Base-by-base conservation (phyloP, 169 alveolate genomes). In the Plasmodium vivax region DNA sequence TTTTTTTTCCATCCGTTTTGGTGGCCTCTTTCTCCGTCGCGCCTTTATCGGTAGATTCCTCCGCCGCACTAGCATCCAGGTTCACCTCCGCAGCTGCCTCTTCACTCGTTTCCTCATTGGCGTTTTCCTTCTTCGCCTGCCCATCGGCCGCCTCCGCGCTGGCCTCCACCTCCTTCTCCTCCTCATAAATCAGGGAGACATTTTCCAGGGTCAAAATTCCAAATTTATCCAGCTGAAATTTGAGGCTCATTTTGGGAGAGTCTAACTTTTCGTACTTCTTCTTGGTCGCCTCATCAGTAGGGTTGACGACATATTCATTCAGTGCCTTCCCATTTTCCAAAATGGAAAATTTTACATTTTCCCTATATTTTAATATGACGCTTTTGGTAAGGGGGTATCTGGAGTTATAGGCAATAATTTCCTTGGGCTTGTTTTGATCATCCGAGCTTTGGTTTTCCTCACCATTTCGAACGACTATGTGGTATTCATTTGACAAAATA, bases 401-500 rank as follows among this genome's bases (percentile, higher is more conserved):
- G 45, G 90, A 71, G 36, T 84, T 80, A 62, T 93, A 85, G 16
- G 51, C 23, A 47, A 92, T 77, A 82, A 93, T 75, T 93, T 93
- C 96, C 74, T 68, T 54, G 10, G 45, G 74, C 16, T 5, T 68
- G 0, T 74, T 85, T 27, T 83, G 62, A 36, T 88, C 87, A 43
- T 84, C 73, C 2, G 51, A 38, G 27, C 14, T 47, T 19, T 80
- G 27, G 32, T 87, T 92, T 16, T 82, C 96, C 4, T 82, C 93
- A 62, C 45, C 94, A 1, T 45, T 38, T 56, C n/a, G 43, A 32
- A 82, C 79, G 23, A 83, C 34, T 54, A 96, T 80, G 19, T 81
- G 95, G 75, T 95, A 96, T 51, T 92, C 88, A 82, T 85, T 84
- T n/a, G 95, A 94, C 34, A 93, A 56, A 73, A 92, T 94, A 79